Evolutionary conservation across 441 rosid genomes (phyloP).

Genomic region (Gossypium trilobum): DNA sequence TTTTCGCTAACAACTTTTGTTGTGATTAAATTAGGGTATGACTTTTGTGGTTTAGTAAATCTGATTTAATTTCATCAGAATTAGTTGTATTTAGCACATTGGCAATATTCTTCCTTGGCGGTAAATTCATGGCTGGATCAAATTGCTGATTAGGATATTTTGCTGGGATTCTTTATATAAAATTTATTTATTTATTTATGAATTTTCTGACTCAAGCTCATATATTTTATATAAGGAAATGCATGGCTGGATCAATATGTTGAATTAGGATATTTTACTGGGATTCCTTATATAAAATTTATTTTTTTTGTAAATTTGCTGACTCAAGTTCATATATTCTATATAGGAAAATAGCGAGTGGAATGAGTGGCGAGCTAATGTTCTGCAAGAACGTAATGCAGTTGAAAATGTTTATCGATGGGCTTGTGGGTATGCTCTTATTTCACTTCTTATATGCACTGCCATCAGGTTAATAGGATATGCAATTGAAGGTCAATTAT

Average conservation of each 20-base stretch:
- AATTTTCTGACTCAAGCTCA: slow-evolving; percentile 1
- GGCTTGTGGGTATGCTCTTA: slow-evolving; percentile 76
- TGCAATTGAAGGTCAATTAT: neutral
- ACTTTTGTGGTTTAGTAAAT: neutral
- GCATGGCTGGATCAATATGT: neutral
- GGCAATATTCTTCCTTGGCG: neutral
- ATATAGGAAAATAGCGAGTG: slow-evolving; percentile 70
- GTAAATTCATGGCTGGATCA: neutral
- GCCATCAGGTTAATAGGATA: neutral
- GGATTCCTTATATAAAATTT: neutral
- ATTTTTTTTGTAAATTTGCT: neutral
- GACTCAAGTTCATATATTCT: slow-evolving; percentile 13
- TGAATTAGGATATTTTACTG: neutral
- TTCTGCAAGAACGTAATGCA: slow-evolving; percentile 71
- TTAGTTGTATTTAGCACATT: neutral
- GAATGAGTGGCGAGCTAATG: slow-evolving; percentile 64
- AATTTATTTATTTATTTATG: neutral
- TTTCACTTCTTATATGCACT: slow-evolving; percentile 18
- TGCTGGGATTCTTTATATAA: neutral
- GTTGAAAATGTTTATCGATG: slow-evolving; percentile 86
- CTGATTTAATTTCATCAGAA: neutral
- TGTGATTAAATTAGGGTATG: neutral
- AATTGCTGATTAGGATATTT: neutral
- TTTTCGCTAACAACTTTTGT: neutral
- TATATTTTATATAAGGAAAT: slow-evolving; percentile 18